These are phyloP conservation scores for Fusarium sp. DNA, from an alignment of 2,329 filamentous ascomycete genomes.

Conservation along the genomic window DNA sequence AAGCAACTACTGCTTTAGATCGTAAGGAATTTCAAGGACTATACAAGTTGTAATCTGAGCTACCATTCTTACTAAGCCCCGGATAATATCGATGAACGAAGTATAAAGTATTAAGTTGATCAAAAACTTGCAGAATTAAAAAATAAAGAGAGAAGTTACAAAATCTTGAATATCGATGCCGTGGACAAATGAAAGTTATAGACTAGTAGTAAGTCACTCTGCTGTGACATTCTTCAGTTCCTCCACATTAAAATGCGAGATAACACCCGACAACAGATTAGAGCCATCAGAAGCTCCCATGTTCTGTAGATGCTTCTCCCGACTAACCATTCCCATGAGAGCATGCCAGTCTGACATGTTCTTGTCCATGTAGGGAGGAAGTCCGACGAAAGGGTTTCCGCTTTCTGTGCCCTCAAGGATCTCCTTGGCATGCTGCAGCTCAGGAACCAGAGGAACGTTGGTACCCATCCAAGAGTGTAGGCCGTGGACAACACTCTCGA, in stretches of 20 bases:
- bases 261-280: not conserved
- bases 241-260: not conserved
- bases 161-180: not conserved
- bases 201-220: not conserved
- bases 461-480: slow-evolving; percentile 16
- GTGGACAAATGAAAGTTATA: not conserved
- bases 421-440: slow-evolving; percentile 1
- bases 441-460: not conserved
- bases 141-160: not conserved
- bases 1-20: no score
- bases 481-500: slow-evolving; percentile 9
- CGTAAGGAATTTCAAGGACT: no score
- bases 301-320: not conserved
- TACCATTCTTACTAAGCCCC: no score
- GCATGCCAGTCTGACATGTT: slow-evolving; percentile 11
- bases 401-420: not conserved
- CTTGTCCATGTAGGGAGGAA: slow-evolving; percentile 2
- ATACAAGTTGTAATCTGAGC: no score
- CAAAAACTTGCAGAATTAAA: not conserved
- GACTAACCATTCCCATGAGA: not conserved
- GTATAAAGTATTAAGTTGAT: no score
- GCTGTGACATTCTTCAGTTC: not conserved
- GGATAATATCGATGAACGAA: no score
- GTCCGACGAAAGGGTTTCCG: slow-evolving; percentile 4
- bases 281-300: not conserved